Percentiles rank a stretch among this genome's conserved stretches.
Evolutionary conservation across 2,329 filamentous ascomycete genomes (phyloP).

Genomic region (Fusarium hainanense): DNA sequence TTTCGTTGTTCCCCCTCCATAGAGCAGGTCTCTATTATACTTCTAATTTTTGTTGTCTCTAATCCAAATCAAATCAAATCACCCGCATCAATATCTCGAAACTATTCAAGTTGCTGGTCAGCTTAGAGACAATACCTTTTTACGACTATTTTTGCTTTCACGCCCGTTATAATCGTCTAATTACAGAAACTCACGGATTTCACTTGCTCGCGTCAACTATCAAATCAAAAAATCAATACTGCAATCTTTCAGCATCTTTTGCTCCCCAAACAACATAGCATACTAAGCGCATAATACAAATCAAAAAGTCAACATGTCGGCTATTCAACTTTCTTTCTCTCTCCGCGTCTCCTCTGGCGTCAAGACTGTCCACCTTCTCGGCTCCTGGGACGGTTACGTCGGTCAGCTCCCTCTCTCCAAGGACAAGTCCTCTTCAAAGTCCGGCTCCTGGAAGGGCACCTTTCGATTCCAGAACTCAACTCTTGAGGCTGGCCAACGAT

Average conservation of each 20-base stretch:
- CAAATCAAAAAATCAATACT: conserved; percentile 42
- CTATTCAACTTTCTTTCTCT: conserved; percentile 93
- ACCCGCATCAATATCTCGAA: conserved; percentile 28
- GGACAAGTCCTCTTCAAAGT: conserved; percentile 84
- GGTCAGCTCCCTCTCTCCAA: conserved; percentile 95
- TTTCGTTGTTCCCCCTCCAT: conserved; percentile 51
- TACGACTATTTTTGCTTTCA: conserved; percentile 35
- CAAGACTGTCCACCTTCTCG: conserved; percentile 97
- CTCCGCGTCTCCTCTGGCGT: conserved; percentile 95
- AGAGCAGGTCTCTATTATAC: conserved; percentile 67
- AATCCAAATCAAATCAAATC: conserved; percentile 35
- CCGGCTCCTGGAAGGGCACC: conserved; percentile 92
- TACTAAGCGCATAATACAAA: conserved; percentile 34
- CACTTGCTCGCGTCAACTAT: conserved; percentile 63
- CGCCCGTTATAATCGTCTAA: conserved; percentile 53
- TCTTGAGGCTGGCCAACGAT: conserved; percentile 87
- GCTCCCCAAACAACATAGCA: conserved; percentile 46
- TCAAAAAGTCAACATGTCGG: conserved; percentile 77
- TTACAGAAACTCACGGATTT: conserved; percentile 63
- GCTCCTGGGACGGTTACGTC: conserved; percentile 97
- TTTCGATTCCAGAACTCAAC: conserved; percentile 94
- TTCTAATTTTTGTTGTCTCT: conserved; percentile 52
- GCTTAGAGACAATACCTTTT: conserved; percentile 50
- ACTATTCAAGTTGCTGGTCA: conserved; percentile 55
- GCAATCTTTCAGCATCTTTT: conserved; percentile 47